A percentile compares a stretch with the other conserved stretches of the same genome.
These are phyloP conservation scores for Malassezia obtusa DNA, from an alignment of 1,284 basidiomycete species.

Conservation along the genomic window DNA sequence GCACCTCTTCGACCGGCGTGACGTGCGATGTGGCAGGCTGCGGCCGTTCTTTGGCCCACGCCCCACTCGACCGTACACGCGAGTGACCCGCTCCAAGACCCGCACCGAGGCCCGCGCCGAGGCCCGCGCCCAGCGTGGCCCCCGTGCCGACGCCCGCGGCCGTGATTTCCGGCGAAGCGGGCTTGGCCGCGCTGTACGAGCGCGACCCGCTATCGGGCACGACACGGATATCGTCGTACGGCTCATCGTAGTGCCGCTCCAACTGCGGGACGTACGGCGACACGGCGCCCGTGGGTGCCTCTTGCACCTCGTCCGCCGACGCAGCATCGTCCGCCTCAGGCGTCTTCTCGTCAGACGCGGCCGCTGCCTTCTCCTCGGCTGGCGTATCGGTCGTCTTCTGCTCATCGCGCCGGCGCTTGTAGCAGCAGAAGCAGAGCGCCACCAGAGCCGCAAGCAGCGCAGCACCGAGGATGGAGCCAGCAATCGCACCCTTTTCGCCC, in stretches of 20 bases:
- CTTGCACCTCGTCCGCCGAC: not conserved
- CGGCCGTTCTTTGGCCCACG: not conserved
- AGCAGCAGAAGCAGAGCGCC: not conserved
- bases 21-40: not conserved
- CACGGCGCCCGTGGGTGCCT: not conserved
- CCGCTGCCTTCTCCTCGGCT: too few species aligned
- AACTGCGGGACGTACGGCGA: not conserved
- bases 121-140: too few species aligned
- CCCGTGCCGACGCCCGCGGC: not conserved
- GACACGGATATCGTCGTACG: not conserved
- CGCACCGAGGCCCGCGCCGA: not conserved
- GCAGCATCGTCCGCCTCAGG: not conserved
- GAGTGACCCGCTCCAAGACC: not conserved
- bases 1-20: not conserved
- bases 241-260: not conserved
- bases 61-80: not conserved
- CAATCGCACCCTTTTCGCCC: conserved; percentile 15
- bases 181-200: not conserved
- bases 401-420: not conserved
- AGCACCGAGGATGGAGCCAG: conserved; percentile 11
- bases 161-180: not conserved
- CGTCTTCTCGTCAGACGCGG: not conserved
- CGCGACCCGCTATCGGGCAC: not conserved
- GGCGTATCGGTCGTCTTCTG: not conserved
- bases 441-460: conserved; percentile 2